phyloP scores from a whole-genome alignment of 495 filamentous ascomycete genomes.

The Hypoxylon lienhwacheense region DNA sequence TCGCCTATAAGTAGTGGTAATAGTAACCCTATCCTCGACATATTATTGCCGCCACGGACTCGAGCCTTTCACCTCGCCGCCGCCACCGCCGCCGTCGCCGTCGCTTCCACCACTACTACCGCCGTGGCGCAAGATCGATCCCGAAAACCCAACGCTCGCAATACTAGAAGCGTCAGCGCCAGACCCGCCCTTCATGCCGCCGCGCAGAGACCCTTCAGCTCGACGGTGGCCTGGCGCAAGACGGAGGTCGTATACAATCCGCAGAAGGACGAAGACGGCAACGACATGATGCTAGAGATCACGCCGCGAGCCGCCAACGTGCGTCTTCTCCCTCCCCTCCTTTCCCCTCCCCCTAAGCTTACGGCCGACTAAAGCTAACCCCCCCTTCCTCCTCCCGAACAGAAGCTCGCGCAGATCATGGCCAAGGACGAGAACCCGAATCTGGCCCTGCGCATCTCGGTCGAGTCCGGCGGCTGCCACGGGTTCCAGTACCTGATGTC shows the following conservation, averaged over 20 bases:
- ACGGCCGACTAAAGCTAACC: not conserved
- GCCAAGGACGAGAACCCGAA: slow-evolving; percentile 74
- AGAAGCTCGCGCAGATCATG: slow-evolving; percentile 73
- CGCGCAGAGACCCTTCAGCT: slow-evolving; percentile 34
- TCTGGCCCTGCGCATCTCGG: slow-evolving; percentile 83
- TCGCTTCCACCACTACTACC: too few species aligned
- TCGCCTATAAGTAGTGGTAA: slow-evolving; percentile 12
- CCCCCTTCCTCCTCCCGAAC: not conserved
- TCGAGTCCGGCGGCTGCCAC: slow-evolving; percentile 92
- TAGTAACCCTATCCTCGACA: slow-evolving; percentile 40
- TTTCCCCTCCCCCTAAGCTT: not conserved
- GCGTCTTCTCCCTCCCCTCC: slow-evolving; percentile 38
- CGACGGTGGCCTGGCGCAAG: slow-evolving; percentile 32
- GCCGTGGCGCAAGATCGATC: slow-evolving; percentile 3
- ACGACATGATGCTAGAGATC: slow-evolving; percentile 76
- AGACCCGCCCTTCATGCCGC: not conserved
- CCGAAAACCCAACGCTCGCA: slow-evolving; percentile 11
- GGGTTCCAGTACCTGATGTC: slow-evolving; percentile 98
- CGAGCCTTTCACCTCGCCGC: slow-evolving; percentile 15
- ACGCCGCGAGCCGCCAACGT: slow-evolving; percentile 80
- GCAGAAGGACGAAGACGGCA: slow-evolving; percentile 73
- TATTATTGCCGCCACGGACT: slow-evolving; percentile 39
- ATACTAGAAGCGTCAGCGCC: not conserved
- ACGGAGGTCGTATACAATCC: slow-evolving; percentile 62
- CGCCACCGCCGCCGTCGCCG: too few species aligned